phyloP scores from a whole-genome alignment of 257 asterid species.

The Coffea canephora region DNA sequence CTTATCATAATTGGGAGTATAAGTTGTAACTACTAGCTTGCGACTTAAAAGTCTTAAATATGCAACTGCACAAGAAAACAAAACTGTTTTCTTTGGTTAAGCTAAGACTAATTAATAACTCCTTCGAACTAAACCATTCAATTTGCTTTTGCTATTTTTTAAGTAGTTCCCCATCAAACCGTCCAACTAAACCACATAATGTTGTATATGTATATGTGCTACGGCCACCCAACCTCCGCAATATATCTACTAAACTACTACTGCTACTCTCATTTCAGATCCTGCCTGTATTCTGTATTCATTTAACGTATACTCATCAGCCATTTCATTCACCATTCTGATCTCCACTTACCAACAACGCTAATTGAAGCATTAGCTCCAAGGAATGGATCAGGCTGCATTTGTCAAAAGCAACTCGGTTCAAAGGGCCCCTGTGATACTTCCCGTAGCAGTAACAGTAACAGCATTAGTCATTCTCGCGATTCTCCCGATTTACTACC shows the following conservation, averaged over 20 bases:
- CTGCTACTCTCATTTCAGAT: neutral
- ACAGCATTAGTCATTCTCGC: conserved; percentile 15
- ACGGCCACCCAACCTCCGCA: neutral
- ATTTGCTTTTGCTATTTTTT: neutral
- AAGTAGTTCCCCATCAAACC: neutral
- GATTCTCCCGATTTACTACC: conserved; percentile 22
- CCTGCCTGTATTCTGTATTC: neutral
- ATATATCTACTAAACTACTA: neutral
- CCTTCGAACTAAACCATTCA: neutral
- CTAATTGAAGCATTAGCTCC: neutral
- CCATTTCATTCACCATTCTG: neutral
- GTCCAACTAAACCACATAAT: neutral
- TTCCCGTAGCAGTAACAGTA: neutral
- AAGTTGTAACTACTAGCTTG: no score
- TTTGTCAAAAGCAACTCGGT: conserved; percentile 8
- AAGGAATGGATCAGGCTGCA: neutral
- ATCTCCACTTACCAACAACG: no score
- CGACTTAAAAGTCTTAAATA: no score
- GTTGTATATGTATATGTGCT: neutral
- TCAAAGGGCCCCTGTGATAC: conserved; percentile 9
- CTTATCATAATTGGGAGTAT: no score
- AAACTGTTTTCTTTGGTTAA: neutral
- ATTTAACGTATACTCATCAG: neutral
- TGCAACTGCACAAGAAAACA: neutral
- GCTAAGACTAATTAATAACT: neutral